A percentile compares a stretch with the other conserved stretches of the same genome.
phyloP scores from a whole-genome alignment of 1,139 yeast species.

The Tardiomyces digboiensis region DNA sequence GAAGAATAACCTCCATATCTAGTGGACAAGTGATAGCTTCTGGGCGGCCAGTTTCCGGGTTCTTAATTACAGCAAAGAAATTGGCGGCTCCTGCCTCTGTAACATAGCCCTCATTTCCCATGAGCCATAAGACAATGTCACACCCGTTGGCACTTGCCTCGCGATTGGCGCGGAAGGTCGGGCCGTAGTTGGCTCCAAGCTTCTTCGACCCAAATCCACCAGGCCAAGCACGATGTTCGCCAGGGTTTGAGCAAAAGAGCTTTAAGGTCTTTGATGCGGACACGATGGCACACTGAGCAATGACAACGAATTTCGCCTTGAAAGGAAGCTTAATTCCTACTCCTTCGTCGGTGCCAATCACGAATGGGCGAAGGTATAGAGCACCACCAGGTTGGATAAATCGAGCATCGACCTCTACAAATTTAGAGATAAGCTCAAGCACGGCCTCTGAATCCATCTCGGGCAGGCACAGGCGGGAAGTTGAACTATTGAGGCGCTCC shows the following conservation, averaged over 20 bases:
- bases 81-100: slow-evolving; percentile 99
- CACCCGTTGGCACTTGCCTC: slow-evolving; percentile 85
- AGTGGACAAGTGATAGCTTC: slow-evolving; percentile 95
- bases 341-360: slow-evolving; percentile 84
- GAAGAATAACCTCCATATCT: slow-evolving; percentile 83
- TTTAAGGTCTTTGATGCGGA: slow-evolving; percentile 46
- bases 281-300: slow-evolving; percentile 32
- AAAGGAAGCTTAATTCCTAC: slow-evolving; percentile 79
- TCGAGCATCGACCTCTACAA: slow-evolving; percentile 60
- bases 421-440: slow-evolving; percentile 61
- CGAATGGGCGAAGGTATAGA: slow-evolving; percentile 84
- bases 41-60: slow-evolving; percentile 54
- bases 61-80: slow-evolving; percentile 74
- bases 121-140: slow-evolving; percentile 94
- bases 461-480: slow-evolving; percentile 82
- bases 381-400: slow-evolving; percentile 85
- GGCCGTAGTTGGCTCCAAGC: slow-evolving; percentile 97
- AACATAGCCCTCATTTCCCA: slow-evolving; percentile 57
- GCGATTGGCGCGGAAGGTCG: slow-evolving; percentile 81
- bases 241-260: slow-evolving; percentile 87
- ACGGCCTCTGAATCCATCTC: slow-evolving; percentile 71
- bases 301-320: slow-evolving; percentile 71
- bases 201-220: slow-evolving; percentile 96
- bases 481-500: slow-evolving; percentile 84
- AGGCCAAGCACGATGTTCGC: slow-evolving; percentile 98